Evolutionary conservation across 345 rosid genomes (phyloP), one percentile per base, ranked within the genome.

Genomic region (Heritiera fomes): DNA sequence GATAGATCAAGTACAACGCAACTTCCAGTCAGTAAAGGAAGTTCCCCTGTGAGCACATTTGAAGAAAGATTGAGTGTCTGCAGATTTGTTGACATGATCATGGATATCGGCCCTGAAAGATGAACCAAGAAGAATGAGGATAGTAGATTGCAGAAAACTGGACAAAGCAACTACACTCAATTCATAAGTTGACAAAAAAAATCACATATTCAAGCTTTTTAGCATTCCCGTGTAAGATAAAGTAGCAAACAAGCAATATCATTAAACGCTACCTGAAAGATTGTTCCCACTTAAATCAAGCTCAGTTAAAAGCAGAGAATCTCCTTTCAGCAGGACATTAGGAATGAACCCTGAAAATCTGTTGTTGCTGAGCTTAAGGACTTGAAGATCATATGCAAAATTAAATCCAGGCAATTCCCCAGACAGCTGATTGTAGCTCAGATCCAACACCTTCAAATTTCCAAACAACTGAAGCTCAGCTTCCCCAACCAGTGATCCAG

Each of bases 401-500:
- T 85, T 87, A 81, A 96, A 94, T 78, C 94, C 97, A 38, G 99
- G 99, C 85, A 96, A 84, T 65, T 94, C 98, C 77, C 99, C 99
- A 17, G 97, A 84, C n/a, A 96, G 82, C 79, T 84, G 91, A 83
- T 96, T 96, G 84, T 92, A 90, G 90, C 99, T 96, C 84, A 94
- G 87, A 87, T 94, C 98, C 92, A 92, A 83, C 71, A 92, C 93
- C 81, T 87, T 89, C 77, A 96, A 75, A 84, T 83, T 90, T 79
- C 88, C 91, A 83, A 96, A 96, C 79, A 91, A 82, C 72, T 81
- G 92, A 85, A 91, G 41, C 72, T 89, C 89, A 9, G 83, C 83
- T 66, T 85, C 97, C 85, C 84, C 85, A 55, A 92, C 85, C 83
- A 96, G 68, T 77, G 97, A 92, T 71, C 99, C 99, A 50, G 87